These are phyloP conservation scores for Stachybotrys elegans DNA, from an alignment of 2,329 filamentous ascomycete species.

Conservation along the genomic window DNA sequence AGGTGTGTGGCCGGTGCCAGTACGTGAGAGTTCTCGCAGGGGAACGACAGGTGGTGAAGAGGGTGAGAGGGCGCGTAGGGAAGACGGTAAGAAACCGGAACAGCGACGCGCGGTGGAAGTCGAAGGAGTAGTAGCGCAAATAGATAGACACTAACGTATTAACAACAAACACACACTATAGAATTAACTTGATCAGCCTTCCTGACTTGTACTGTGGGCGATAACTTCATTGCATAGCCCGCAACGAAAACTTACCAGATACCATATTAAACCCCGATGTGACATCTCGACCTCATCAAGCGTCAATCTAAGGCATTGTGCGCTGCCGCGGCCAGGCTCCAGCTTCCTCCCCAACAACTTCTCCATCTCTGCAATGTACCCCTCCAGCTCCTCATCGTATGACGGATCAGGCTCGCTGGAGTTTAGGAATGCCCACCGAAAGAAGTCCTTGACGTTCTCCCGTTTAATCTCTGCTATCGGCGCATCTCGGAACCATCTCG, in stretches of 20 bases:
- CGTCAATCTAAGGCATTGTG: conserved; percentile 49
- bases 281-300: conserved; percentile 53
- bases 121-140: conserved; percentile 38
- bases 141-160: conserved; percentile 30
- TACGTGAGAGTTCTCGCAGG: conserved; percentile 46
- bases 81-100: conserved; percentile 42
- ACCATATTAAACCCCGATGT: conserved; percentile 52
- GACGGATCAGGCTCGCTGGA: conserved; percentile 34
- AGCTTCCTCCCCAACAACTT: conserved; percentile 43
- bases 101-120: conserved; percentile 38
- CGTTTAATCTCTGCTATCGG: conserved; percentile 45
- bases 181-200: conserved; percentile 9
- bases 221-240: conserved; percentile 1
- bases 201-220: neutral
- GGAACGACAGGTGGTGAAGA: conserved; percentile 40
- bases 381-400: conserved; percentile 49
- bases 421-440: conserved; percentile 56
- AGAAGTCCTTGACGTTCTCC: conserved; percentile 57
- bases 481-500: conserved; percentile 54
- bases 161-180: conserved; percentile 39
- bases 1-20: conserved; percentile 57
- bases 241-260: conserved; percentile 35
- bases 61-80: conserved; percentile 45
- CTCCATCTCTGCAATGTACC: conserved; percentile 48
- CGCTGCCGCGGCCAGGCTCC: conserved; percentile 45